Evolutionary conservation across 2,329 filamentous ascomycete species (phyloP), one percentile per base, ranked within the genome.

Genomic region (Curvularia sp.): DNA sequence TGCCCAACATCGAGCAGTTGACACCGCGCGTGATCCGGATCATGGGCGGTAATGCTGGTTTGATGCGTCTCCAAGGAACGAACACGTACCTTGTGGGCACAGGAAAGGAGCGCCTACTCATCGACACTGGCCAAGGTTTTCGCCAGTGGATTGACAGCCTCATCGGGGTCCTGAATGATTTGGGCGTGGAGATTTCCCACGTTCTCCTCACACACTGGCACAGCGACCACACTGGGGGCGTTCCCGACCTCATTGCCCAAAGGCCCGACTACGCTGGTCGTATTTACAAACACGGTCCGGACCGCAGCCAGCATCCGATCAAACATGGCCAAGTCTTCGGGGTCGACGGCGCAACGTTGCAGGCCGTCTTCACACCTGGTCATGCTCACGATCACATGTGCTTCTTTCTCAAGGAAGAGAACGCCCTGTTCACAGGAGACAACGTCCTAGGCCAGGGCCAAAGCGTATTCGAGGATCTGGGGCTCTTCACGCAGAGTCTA

Each of bases 201-300:
- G 73, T 82, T 2, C 64, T 81, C 1, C 64, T 80, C 4, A 79
- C 79, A 0, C 79, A 81, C 57, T 81, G 78, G 78, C 79, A 80
- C 56, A 74, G 78, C 8, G 79, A 81, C 59, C 79, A 81, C 49
- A 78, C 77, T 3, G 77, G 76, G 1, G 79, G 79, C 1, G 76
- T 80, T 5, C 73, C 76, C 1, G 77, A 80, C 57, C 68, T 80
- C 1, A 15, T 80, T 1, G 55, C 53, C 1, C 41, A 70, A 1
- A 70, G 74, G 45, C 71, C 74, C 4, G 27, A 28, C 8, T 28
- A 28, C 27, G 27, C 8, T 28, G 27, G 27, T 28, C 27, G 27
- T 5, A 70, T 80, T n/a, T 80, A 76, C 65, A 80, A 81, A 61
- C 68, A 78, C 50, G 47, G 46, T 1, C 78, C 72, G 0, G 63